Conservation (phyloP, 768 basidiomycete genomes). For the Psilocybe tampanensis region DNA sequence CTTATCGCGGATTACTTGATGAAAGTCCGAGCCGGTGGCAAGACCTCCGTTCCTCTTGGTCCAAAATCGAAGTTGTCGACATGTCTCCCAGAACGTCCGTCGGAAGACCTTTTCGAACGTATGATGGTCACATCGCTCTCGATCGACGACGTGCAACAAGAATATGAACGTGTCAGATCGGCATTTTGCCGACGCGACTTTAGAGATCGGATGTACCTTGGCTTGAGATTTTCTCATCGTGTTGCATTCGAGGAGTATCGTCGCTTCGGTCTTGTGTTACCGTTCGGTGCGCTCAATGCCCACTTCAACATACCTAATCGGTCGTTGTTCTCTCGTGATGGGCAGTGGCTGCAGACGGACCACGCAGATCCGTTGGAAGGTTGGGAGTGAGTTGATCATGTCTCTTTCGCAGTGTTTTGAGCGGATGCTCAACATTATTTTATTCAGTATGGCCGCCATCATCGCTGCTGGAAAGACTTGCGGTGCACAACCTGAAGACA, state of each 20-base stretch:
- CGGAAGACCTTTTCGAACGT: background rate
- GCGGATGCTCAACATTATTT: background rate
- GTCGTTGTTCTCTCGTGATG: conserved; percentile 39
- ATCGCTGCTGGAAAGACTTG: conserved; percentile 35
- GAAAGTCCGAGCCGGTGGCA: background rate
- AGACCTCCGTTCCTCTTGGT: background rate
- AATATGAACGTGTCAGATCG: conserved; percentile 34
- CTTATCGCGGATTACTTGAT: conserved; percentile 21
- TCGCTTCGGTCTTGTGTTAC: conserved; percentile 46
- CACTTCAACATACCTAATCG: conserved; percentile 43
- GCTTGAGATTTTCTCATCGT: conserved; percentile 44
- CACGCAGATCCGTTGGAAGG: conserved; percentile 41
- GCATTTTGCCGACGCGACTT: conserved; percentile 38
- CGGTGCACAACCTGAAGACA: conserved; percentile 42
- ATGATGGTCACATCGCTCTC: background rate
- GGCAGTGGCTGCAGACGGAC: conserved; percentile 42
- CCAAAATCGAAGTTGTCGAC: background rate
- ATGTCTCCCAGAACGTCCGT: background rate
- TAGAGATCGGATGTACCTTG: conserved; percentile 39
- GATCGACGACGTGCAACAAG: background rate
- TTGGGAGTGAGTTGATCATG: conserved; percentile 40
- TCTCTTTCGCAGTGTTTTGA: background rate
- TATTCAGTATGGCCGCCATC: conserved; percentile 34
- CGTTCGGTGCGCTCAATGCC: conserved; percentile 43
- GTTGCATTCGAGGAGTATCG: conserved; percentile 42